phyloP scores from a whole-genome alignment of 768 basidiomycete genomes.

The Tylopilus balloui region DNA sequence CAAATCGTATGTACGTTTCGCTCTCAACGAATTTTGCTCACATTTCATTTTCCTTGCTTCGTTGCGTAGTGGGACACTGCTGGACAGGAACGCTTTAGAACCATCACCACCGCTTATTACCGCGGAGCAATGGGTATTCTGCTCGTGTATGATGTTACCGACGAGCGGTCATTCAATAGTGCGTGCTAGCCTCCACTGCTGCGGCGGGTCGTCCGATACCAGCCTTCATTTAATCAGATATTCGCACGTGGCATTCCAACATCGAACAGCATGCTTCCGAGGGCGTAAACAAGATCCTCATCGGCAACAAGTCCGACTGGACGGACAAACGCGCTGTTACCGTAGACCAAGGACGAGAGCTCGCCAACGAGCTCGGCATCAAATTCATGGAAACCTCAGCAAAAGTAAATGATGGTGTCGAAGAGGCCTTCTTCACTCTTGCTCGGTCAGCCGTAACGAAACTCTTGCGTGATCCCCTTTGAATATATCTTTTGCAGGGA shows the following conservation, averaged over 20 bases:
- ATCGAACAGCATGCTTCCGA: constrained; percentile 99
- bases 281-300: constrained; percentile 98
- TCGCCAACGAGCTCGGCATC: constrained; percentile 92
- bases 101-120: constrained; percentile 98
- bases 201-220: not conserved
- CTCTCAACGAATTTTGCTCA: not conserved
- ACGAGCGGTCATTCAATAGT: constrained; percentile 95
- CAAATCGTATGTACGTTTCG: constrained; percentile 71
- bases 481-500: constrained; percentile 50
- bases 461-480: not conserved
- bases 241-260: constrained; percentile 96
- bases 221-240: constrained; percentile 55
- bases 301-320: constrained; percentile 99
- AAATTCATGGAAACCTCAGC: constrained; percentile 98
- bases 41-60: not conserved
- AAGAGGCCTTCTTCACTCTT: constrained; percentile 97
- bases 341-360: constrained; percentile 85
- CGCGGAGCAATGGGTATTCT: constrained; percentile 98
- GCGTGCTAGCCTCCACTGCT: constrained; percentile 34
- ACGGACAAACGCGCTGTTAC: constrained; percentile 91
- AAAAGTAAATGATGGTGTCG: constrained; percentile 95
- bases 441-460: constrained; percentile 62
- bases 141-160: constrained; percentile 97
- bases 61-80: constrained; percentile 91
- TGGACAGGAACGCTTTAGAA: constrained; percentile 97